These are phyloP conservation scores for Aspergillus cejpii DNA, from an alignment of 2,329 filamentous ascomycete genomes.

Conservation along the genomic window DNA sequence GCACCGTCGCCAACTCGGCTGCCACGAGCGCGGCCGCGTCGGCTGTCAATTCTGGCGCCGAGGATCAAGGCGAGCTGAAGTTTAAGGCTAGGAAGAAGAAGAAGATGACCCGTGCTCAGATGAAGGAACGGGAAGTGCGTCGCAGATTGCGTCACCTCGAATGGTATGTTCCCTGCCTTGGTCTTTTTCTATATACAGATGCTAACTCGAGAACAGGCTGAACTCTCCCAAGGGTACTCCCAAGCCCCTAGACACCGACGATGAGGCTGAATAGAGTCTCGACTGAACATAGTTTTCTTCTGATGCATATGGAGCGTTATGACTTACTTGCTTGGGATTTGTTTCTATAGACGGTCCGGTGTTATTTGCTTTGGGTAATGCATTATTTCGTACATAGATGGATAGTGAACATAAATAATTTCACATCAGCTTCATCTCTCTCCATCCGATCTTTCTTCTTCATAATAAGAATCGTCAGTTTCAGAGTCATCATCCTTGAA, in stretches of 20 bases:
- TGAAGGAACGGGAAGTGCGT: constrained; percentile 87
- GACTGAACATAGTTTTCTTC: constrained; percentile 8
- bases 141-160: constrained; percentile 76
- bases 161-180: constrained; percentile 37
- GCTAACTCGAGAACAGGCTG: constrained; percentile 54
- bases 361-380: constrained; percentile 1
- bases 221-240: constrained; percentile 81
- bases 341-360: constrained; percentile 5
- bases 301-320: constrained; percentile 3
- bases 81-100: constrained; percentile 91
- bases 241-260: constrained; percentile 68
- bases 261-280: constrained; percentile 49
- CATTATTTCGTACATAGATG: constrained; percentile 3
- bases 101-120: constrained; percentile 95
- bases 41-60: constrained; percentile 71
- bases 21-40: constrained; percentile 56
- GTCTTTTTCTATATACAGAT: background rate
- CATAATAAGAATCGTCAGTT: too few relatives aligned
- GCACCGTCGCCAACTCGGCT: constrained; percentile 53
- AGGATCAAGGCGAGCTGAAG: constrained; percentile 74
- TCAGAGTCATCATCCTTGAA: too few relatives aligned
- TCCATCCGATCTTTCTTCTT: background rate
- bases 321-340: background rate
- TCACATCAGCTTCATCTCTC: background rate
- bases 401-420: background rate